Evolutionary conservation across 805 yeast genomes (phyloP), one percentile per base, ranked within the genome.

Genomic region (Maudiozyma barnettii): DNA sequence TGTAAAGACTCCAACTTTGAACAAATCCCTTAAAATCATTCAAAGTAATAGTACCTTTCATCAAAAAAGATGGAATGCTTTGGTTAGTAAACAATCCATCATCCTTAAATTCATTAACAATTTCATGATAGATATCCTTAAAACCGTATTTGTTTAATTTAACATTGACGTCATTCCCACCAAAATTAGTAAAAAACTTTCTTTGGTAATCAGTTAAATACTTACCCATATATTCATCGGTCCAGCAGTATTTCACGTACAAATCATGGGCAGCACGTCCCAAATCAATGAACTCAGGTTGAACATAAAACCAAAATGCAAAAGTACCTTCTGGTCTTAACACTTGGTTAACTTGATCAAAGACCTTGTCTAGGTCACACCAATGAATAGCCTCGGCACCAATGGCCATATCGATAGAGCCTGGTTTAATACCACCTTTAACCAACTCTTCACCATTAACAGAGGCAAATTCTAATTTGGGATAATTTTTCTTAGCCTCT

Each of bases 341-440:
- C 8, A 77, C 67, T 14, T 76, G 60, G 18, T 67, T 65, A 6
- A 77, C 73, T 51, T 77, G 78, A 12, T 63, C 55, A 56, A 78
- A 78, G 56, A 77, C 79, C 33, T 54, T 54, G 0, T 65, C 71
- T 49, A 75, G 78, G 48, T 80, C 70, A 43, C 82, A 73, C 91
- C 93, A 85, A 61, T 85, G 95, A n/a, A 77, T 74, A 40, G 84
- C 79, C 59, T 86, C 88, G 0, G 90, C 91, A 20, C 79, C 79
- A 3, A 80, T 70, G 10, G 82, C 68, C 51, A 82, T 49, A 57
- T 82, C 90, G 3, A 78, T 70, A 0, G 74, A 61, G 9, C 57
- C 59, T 6, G 47, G 51, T 5, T 61, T 47, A 22, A 54, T 48
- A 9, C 45, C 45, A 33, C 35, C 20, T 6, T 37, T 42, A 26